Base-by-base conservation (phyloP, 495 filamentous ascomycete species). In the Patellaria atrata region DNA sequence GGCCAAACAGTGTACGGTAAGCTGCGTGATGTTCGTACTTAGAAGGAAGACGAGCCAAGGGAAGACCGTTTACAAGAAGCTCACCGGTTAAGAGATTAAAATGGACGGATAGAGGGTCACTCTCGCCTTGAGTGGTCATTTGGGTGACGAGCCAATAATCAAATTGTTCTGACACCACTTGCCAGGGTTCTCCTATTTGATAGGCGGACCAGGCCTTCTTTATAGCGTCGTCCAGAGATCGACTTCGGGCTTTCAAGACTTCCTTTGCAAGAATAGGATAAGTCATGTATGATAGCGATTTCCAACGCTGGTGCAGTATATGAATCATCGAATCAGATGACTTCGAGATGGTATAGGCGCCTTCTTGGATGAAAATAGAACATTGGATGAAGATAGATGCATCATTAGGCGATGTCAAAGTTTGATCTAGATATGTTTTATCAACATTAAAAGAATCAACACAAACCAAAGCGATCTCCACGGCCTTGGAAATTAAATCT, bases 41-140 rank as follows among this genome's bases (percentile, higher is more conserved):
- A 3, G 16, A 10, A 0, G 73, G 73, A 0, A 74, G 56, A 14
- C 63, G 58, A 9, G 56, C 50, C 8, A 75, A 40, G 0, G 70
- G 72, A 1, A 48, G 41, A 1, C 69, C 70, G 37, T 76, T 58
- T 10, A 78, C 58, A 14, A 77, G 61, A 2, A 79, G 57, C 21
- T 62, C 53, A 0, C 70, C 70, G 1, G 57, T 67, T 13, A 78
- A 46, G 3, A 73, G 24, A 43, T 76, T 71, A 43, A 58, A 71
- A 15, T 66, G 58, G 2, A 75, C 56, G 1, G 14, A 11, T 5
- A 55, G 33, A 2, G 23, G 5, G 4, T 21, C 27, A 3, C 31
- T 38, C 26, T 41, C 51, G 35, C 9, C n/a, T n/a, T 11, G 13
- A 31, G 15, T 16, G 9, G 10, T 22, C n/a, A 46, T 55, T 19